Evolutionary conservation across 306 rosid species (phyloP).

Genomic region (Inga leiocalycina): DNA sequence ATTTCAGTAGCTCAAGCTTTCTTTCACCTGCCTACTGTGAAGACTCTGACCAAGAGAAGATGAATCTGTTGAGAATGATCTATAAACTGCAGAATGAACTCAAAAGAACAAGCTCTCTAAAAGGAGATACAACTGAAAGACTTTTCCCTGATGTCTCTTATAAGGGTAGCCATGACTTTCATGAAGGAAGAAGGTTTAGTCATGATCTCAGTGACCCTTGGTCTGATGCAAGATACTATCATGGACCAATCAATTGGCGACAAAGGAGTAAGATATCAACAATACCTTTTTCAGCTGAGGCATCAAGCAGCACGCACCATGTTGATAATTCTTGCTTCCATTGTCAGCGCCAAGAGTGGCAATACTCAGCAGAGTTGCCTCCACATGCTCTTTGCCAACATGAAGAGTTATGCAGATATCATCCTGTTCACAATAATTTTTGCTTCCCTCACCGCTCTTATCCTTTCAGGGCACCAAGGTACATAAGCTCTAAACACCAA

Average conservation of each 20-base stretch:
- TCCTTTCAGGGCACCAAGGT: constrained; percentile 57
- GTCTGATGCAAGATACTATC: constrained; percentile 45
- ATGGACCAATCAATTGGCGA: constrained; percentile 37
- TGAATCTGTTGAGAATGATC: constrained; percentile 62
- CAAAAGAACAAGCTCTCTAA: constrained; percentile 40
- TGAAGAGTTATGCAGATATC: constrained; percentile 41
- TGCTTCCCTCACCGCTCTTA: constrained; percentile 45
- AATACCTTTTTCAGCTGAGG: constrained; percentile 74
- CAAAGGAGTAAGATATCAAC: constrained; percentile 45
- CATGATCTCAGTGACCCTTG: constrained; percentile 46
- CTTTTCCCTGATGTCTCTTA: constrained; percentile 37
- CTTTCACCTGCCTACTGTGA: constrained; percentile 41
- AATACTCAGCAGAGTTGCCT: constrained; percentile 54
- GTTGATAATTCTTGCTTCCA: constrained; percentile 49
- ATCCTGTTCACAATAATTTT: constrained; percentile 43
- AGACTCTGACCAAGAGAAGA: constrained; percentile 59
- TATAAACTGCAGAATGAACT: constrained; percentile 66
- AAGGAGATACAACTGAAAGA: constrained; percentile 46
- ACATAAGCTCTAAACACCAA: constrained; percentile 42
- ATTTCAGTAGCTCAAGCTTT: constrained; percentile 44
- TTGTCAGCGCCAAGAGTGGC: constrained; percentile 43
- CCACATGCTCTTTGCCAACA: constrained; percentile 38
- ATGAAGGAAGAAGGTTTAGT: constrained; percentile 40
- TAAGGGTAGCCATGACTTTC: constrained; percentile 46
- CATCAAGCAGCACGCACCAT: constrained; percentile 56